These are phyloP conservation scores for Pythium aphanidermatum DNA, from an alignment of 352 stramenopile genomes.

Conservation along the genomic window DNA sequence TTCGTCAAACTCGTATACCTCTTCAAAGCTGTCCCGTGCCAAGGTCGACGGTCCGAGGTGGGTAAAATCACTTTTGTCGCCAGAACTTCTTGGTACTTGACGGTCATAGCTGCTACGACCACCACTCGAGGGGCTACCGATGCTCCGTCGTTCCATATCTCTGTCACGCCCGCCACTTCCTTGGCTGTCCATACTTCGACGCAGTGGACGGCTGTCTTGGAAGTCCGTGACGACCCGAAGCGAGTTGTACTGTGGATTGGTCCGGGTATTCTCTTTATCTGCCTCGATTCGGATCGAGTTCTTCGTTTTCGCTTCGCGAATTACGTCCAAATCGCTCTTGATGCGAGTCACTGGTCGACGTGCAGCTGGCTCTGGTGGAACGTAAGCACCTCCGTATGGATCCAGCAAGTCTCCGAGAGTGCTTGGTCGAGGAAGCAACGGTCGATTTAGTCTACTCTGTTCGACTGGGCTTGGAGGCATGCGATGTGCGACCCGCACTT, in stretches of 20 bases:
- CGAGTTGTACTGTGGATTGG: constrained; percentile 2
- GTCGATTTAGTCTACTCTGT: constrained; percentile 6
- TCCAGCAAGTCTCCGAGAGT: constrained; percentile 15
- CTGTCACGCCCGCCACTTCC: too few relatives aligned
- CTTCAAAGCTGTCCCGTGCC: too few relatives aligned
- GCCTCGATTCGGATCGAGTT: not conserved
- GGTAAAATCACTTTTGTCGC: too few relatives aligned
- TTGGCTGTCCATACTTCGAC: too few relatives aligned
- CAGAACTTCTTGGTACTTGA: too few relatives aligned
- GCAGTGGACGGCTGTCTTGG: not conserved
- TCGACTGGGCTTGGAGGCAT: constrained; percentile 15
- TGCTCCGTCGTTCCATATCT: too few relatives aligned
- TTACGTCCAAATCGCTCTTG: constrained; percentile 14
- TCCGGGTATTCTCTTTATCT: constrained; percentile 3
- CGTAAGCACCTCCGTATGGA: constrained; percentile 11
- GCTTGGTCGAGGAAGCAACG: constrained; percentile 9
- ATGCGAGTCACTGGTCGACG: constrained; percentile 9
- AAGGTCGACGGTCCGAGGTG: too few relatives aligned
- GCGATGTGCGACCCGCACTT: constrained; percentile 8
- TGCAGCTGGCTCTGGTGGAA: constrained; percentile 6
- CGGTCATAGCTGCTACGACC: too few relatives aligned
- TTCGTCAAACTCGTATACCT: constrained; percentile 20
- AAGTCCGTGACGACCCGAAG: not conserved
- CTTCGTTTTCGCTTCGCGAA: not conserved
- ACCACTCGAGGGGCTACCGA: too few relatives aligned